phyloP scores from a whole-genome alignment of 495 filamentous ascomycete species.

The Talaromyces trachyspermus region DNA sequence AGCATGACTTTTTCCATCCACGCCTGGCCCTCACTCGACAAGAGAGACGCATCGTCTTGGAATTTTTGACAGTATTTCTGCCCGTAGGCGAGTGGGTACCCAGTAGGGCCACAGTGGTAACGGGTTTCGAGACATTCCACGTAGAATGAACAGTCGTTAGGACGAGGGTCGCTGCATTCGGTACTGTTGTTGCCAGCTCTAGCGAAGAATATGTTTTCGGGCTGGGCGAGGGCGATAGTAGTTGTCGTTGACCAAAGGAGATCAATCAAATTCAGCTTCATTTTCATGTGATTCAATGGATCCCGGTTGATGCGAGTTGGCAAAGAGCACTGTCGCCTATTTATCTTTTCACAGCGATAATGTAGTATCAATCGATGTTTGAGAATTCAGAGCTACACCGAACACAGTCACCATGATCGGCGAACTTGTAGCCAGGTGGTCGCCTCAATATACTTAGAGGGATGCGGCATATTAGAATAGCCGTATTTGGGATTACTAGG shows the following conservation, averaged over 20 bases:
- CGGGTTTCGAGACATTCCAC: conserved; percentile 13
- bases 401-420: too few species aligned
- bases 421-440: too few species aligned
- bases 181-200: conserved; percentile 1
- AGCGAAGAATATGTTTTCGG: neutral
- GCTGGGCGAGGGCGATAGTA: neutral
- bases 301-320: too few species aligned
- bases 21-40: conserved; percentile 10
- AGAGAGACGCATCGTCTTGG: neutral
- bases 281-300: neutral
- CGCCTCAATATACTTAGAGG: too few species aligned
- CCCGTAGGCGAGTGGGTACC: conserved; percentile 15
- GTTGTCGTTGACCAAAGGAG: neutral
- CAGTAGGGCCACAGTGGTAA: conserved; percentile 11
- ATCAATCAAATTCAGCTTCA: neutral
- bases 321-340: too few species aligned
- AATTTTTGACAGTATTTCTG: conserved; percentile 18
- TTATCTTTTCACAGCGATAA: too few species aligned
- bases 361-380: too few species aligned
- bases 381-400: too few species aligned
- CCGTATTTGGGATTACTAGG: too few species aligned
- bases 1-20: conserved; percentile 19
- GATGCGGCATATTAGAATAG: too few species aligned
- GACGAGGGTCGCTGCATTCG: conserved; percentile 11
- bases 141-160: conserved; percentile 18